A percentile compares a stretch with the other conserved stretches of the same genome.
Evolutionary conservation across 345 rosid species (phyloP).

Genomic region (Eutrema heterophyllum): DNA sequence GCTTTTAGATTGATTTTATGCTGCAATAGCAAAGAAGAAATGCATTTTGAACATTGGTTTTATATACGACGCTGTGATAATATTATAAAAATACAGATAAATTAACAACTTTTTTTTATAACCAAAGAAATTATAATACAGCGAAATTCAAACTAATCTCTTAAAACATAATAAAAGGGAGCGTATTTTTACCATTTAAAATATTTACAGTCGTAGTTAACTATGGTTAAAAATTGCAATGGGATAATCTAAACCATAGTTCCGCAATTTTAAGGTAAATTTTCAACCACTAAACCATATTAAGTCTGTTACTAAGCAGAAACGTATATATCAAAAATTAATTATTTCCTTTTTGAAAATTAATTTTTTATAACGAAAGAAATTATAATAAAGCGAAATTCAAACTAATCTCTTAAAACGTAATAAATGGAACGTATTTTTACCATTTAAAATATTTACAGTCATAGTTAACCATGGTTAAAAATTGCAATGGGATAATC

Average conservation of each 20-base stretch:
- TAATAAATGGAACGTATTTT: not conserved
- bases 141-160: not conserved
- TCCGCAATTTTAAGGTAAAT: not conserved
- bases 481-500: not conserved
- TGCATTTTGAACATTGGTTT: not conserved
- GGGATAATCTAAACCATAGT: not conserved
- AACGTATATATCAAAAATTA: not conserved
- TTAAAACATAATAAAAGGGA: not conserved
- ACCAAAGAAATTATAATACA: not conserved
- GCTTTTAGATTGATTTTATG: not conserved
- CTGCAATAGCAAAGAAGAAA: not conserved
- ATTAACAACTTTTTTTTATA: not conserved
- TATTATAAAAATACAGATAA: not conserved
- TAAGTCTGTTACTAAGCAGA: not conserved
- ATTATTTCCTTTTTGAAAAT: not conserved
- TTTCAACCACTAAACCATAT: not conserved
- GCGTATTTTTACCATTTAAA: not conserved
- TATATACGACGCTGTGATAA: not conserved
- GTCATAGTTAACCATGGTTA: not conserved
- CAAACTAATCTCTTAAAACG: not conserved
- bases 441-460: not conserved
- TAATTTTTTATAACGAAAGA: not conserved
- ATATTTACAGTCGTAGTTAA: not conserved
- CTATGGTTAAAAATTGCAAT: not conserved
- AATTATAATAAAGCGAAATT: not conserved